Conservation (phyloP, 2,329 filamentous ascomycete genomes). For the Xylariaceae sp. region DNA sequence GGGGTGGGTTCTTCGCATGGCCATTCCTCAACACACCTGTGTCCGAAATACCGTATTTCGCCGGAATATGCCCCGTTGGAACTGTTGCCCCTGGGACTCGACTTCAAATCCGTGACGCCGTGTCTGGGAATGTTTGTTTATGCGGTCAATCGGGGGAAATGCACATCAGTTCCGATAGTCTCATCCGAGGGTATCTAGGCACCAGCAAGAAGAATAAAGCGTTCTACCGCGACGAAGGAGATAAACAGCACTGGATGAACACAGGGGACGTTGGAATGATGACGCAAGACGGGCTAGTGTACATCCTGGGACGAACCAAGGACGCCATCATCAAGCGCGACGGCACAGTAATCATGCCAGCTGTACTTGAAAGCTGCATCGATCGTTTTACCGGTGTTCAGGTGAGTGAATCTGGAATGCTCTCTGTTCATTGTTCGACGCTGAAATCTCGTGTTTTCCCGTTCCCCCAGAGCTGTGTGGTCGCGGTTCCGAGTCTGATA, state of each 20-base stretch:
- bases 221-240: slow-evolving; percentile 1
- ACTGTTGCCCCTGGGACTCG: slow-evolving; percentile 1
- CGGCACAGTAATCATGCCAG: slow-evolving; percentile 9
- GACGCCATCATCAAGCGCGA: slow-evolving; percentile 3
- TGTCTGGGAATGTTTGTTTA: background rate
- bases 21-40: slow-evolving; percentile 1
- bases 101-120: background rate
- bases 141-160: slow-evolving; percentile 3
- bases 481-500: slow-evolving; percentile 1
- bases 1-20: slow-evolving; percentile 10
- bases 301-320: slow-evolving; percentile 7
- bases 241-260: slow-evolving; percentile 5
- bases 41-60: slow-evolving; percentile 5
- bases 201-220: background rate
- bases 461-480: background rate
- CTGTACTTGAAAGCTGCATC: slow-evolving; percentile 8
- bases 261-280: slow-evolving; percentile 10
- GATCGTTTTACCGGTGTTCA: slow-evolving; percentile 7
- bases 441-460: background rate
- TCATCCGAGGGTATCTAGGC: slow-evolving; percentile 1
- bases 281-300: slow-evolving; percentile 6
- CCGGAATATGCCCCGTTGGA: slow-evolving; percentile 4
- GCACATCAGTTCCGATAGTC: slow-evolving; percentile 1
- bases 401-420: background rate
- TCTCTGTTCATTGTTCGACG: no score